Percentiles rank a stretch among this genome's conserved stretches.
phyloP scores from a whole-genome alignment of 257 asterid species.

The Solanum gandarillasii region DNA sequence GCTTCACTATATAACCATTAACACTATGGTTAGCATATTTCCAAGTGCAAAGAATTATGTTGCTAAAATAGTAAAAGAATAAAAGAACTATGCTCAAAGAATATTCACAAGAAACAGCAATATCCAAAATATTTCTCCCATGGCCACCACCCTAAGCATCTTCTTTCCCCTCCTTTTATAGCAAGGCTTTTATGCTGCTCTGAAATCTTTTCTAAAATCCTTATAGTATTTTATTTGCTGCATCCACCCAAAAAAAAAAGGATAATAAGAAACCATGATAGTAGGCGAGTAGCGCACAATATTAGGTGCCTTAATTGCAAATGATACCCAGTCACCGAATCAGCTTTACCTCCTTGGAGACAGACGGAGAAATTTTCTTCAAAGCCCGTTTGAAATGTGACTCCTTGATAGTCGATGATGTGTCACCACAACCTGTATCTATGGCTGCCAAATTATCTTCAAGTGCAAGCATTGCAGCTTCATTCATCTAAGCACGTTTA shows the following conservation, averaged over 20 bases:
- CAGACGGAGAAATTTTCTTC: conserved; percentile 49
- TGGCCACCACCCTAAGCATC: neutral
- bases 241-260: too few species aligned
- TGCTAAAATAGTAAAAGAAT: too few species aligned
- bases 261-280: too few species aligned
- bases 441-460: conserved; percentile 27
- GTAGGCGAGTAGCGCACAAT: neutral
- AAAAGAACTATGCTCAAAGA: too few species aligned
- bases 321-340: neutral
- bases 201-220: conserved; percentile 28
- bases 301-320: neutral
- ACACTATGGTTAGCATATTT: neutral
- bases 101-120: neutral
- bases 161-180: neutral
- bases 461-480: conserved; percentile 51
- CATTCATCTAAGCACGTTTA: conserved; percentile 28
- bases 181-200: conserved; percentile 1
- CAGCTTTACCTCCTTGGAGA: conserved; percentile 33
- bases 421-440: conserved; percentile 6
- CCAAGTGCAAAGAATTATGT: too few species aligned
- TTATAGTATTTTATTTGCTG: conserved; percentile 20
- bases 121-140: neutral
- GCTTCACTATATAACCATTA: too few species aligned
- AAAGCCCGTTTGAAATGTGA: conserved; percentile 48
- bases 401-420: conserved; percentile 33